Base-by-base conservation (phyloP, 352 stramenopile species). In the Globisporangium abappressorium region DNA sequence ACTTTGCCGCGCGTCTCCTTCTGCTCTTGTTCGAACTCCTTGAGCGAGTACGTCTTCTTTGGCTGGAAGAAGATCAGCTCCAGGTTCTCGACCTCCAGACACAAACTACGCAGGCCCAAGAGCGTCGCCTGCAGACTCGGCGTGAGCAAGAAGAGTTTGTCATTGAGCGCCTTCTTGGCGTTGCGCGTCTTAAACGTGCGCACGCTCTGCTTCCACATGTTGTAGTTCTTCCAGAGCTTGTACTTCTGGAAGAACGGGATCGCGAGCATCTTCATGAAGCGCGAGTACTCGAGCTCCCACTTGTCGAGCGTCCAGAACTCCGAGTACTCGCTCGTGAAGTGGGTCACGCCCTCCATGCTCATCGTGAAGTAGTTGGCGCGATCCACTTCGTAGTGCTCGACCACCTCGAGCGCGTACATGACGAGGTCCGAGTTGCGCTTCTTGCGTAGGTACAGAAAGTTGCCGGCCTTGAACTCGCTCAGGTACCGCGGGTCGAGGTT, bases 211-310 rank as follows among this genome's bases (percentile, higher is more conserved):
- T 96, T 97, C 95, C 95, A 98, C 57, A 97, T 90, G 30, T 89
- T 95, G 68, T 96, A 98, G 66, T 90, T 97, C 74, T 98, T 98
- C 94, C 94, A 98, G 46, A 86, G 70, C 65, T 91, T 91, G 81
- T 98, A 98, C 65, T 91, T 87, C 57, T 93, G 79, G 65, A 98
- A 98, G 73, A 98, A 98, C 33, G 85, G 77, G 63, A 97, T 93
- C 28, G 91, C 66, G 53, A 94, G 75, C 79, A 98, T 97, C 57
- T 89, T 84, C 69, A 91, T 89, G 72, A 98, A 98, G 2, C 96
- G 73, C 28, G 74, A 67, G 73, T 97, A 98, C 73, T 98, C 95
- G 49, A 84, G 79, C 63, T 98, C 95, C 94, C 94, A 98, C 62
- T 94, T 93, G 36, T 96, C 81, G 18, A 98, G 81, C 8, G 89